Evolutionary conservation across 768 basidiomycete genomes (phyloP).

Genomic region (Crepidotus variabilis): DNA sequence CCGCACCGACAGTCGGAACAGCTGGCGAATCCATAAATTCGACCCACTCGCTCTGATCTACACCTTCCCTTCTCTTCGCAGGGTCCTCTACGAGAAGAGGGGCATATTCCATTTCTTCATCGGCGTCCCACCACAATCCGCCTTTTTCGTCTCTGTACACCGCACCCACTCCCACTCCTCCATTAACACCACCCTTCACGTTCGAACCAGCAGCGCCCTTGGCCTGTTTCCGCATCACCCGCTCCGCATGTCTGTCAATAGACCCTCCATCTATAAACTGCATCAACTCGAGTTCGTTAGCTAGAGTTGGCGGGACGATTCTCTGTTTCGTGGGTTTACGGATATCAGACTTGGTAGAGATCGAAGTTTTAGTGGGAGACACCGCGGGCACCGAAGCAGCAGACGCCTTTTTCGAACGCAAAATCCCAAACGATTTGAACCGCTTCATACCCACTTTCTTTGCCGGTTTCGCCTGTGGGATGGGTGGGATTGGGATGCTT

Average conservation of each 20-base stretch:
- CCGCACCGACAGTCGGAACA: slow-evolving; percentile 9
- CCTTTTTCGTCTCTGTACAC: slow-evolving; percentile 60
- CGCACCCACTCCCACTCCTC: slow-evolving; percentile 42
- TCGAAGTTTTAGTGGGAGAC: slow-evolving; percentile 9
- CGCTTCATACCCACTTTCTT: slow-evolving; percentile 18
- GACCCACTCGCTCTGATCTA: slow-evolving; percentile 6
- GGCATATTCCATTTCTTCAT: slow-evolving; percentile 67
- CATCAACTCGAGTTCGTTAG: slow-evolving; percentile 65
- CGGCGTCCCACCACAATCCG: slow-evolving; percentile 66
- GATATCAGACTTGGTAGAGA: slow-evolving; percentile 16
- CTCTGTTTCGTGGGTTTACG: slow-evolving; percentile 50
- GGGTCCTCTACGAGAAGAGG: slow-evolving; percentile 51
- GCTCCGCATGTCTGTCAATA: slow-evolving; percentile 48
- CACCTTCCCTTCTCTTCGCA: slow-evolving; percentile 14
- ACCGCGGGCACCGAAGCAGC: slow-evolving; percentile 14
- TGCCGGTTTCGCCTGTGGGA: slow-evolving; percentile 10
- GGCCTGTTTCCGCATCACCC: slow-evolving; percentile 52
- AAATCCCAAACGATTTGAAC: slow-evolving; percentile 42
- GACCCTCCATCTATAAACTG: slow-evolving; percentile 67
- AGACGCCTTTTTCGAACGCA: slow-evolving; percentile 38
- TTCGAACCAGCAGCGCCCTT: slow-evolving; percentile 35
- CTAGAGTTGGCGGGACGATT: slow-evolving; percentile 45
- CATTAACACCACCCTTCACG: too few species aligned
- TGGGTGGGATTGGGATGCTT: slow-evolving; percentile 19
- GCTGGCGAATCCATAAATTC: slow-evolving; percentile 6